Evolutionary conservation across 108 stramenopile species (phyloP), one percentile per base, ranked within the genome.

Genomic region (Skeletonema potamos): DNA sequence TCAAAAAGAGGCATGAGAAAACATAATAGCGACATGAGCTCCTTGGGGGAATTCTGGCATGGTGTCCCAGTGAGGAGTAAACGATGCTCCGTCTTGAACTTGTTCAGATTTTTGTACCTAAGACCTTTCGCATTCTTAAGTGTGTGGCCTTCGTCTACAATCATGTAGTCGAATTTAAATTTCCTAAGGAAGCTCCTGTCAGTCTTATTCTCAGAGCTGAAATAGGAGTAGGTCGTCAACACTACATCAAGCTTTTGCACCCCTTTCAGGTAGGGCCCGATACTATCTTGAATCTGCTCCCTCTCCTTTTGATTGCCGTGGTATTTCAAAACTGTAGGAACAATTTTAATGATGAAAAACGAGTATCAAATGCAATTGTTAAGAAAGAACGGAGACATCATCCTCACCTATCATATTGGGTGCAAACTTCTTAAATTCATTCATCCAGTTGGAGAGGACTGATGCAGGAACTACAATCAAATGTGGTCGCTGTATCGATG

Each of bases 381-480:
- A 34, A 28, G 6, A 48, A 48, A 7, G 24, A 54, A 18, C 18
- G 18, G 10, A 33, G 41, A 48, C 30, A 15, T 8, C 6, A 48
- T 24, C 51, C 27, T 28, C 69, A 57, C 96, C 92, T 71, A 89
- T 88, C 77, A 93, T 70, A 12, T 85, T 62, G 4, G 96, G 95
- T 36, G 86, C 87, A 72, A 96, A 98, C 22, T 85, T 93, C 64
- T 93, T 78, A 58, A 99, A 92, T 76, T 99, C 98, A 63, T 86
- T 74, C 64, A 93, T 89, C 98, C 98, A 99, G 81, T 99, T 99
- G 43, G 92, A 83, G 17, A 99, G 66, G 20, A 95, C 94, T 1
- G 89, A 91, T 13, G 97, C 96, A 27, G 98, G 98, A 29, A 96
- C 98, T 33, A 98, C 88, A 69, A 99, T 93, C 13, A 99, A 74